Percentiles rank a stretch among this genome's conserved stretches.
phyloP scores from a whole-genome alignment of 2,329 filamentous ascomycete species.

The Calonectria fujianensis region DNA sequence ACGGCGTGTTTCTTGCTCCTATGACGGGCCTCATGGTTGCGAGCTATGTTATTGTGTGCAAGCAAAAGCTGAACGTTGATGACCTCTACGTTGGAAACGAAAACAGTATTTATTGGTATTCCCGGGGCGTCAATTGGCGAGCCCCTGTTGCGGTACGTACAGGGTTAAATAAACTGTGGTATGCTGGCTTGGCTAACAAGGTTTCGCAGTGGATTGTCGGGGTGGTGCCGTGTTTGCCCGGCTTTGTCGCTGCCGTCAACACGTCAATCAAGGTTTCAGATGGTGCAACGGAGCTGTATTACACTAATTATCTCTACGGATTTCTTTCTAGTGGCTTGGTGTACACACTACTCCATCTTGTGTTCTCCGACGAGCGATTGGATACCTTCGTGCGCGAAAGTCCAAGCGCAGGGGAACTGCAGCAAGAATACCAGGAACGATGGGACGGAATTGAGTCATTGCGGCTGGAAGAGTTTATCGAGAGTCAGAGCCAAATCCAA shows the following conservation, averaged over 20 bases:
- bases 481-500: conserved; percentile 14
- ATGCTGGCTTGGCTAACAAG: conserved; percentile 15
- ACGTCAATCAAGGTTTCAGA: conserved; percentile 57
- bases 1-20: conserved; percentile 62
- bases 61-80: conserved; percentile 60
- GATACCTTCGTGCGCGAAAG: conserved; percentile 56
- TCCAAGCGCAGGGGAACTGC: conserved; percentile 53
- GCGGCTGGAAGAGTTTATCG: conserved; percentile 34
- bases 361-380: conserved; percentile 54
- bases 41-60: conserved; percentile 59
- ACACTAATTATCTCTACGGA: conserved; percentile 63
- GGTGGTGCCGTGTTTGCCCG: conserved; percentile 63
- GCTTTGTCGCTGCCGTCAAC: conserved; percentile 65
- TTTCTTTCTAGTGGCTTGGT: conserved; percentile 59
- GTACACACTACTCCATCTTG: conserved; percentile 57
- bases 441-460: conserved; percentile 57
- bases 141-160: conserved; percentile 62
- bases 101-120: conserved; percentile 64
- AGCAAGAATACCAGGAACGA: conserved; percentile 53
- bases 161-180: neutral
- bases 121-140: conserved; percentile 63
- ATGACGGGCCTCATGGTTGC: conserved; percentile 64
- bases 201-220: conserved; percentile 61
- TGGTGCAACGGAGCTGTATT: conserved; percentile 63
- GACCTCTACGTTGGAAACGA: conserved; percentile 58